Evolutionary conservation across 2,329 filamentous ascomycete genomes (phyloP), one percentile per base, ranked within the genome.

Genomic region (Nannizziopsis arthrosporioides): DNA sequence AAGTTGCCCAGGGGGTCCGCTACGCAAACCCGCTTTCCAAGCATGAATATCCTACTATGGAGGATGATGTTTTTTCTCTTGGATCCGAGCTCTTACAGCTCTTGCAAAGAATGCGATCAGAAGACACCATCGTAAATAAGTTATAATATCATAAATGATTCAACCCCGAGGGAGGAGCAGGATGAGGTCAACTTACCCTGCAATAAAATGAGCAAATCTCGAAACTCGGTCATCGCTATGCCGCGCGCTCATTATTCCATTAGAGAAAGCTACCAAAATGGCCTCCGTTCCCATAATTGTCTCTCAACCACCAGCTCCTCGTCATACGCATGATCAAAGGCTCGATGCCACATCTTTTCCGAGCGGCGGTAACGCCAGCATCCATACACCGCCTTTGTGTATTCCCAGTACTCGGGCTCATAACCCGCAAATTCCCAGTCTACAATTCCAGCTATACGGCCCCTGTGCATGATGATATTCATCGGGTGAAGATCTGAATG

Each of bases 391-490:
- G 42, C 37, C n/a, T 27, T 49, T 36, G 44, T 52, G 27, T 32
- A 52, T 32, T 53, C 49, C 51, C 51, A 53, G 19, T 53, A 53
- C 39, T 53, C 51, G 8, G 51, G 51, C 32, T 42, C 41, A n/a
- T 34, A 53, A 8, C 49, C 49, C 30, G 49, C 44, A 39, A 32
- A 37, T 42, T 53, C 48, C 44, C 48, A 53, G 11, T 51, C 48
- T 22, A 53, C 36, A 17, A 53, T 44, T 12, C 48, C 51, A 14
- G 30, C 27, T 6, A 53, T 37, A 17, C 43, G 41, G 11, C 51
- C 51, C 3, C 19, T 2, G 10, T 40, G 9, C 6, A 53, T 36
- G 22, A 47, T 32, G 8, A 53, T 44, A 32, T 53, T 53, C 10
- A 17, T 17, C 4, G 31, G 36, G 36, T 49, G 41, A 8, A 52